Conservation (phyloP, 2,329 filamentous ascomycete genomes). For the Coniochaeta pulveracea region DNA sequence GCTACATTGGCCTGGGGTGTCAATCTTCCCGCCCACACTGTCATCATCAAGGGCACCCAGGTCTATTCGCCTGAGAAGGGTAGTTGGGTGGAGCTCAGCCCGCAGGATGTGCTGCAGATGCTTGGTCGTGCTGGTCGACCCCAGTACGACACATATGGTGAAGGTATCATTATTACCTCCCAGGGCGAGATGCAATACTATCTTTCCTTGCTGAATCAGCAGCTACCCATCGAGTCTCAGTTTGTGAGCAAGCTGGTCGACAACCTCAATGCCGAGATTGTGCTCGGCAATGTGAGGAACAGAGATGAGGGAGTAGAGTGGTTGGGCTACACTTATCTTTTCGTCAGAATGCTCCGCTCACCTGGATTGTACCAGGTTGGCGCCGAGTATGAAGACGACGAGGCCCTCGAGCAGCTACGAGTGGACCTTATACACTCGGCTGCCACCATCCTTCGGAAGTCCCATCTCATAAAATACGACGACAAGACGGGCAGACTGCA, state of each 20-base stretch:
- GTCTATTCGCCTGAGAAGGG: constrained; percentile 98
- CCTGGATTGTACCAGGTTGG: constrained; percentile 93
- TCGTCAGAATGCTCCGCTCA: constrained; percentile 92
- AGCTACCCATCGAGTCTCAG: constrained; percentile 94
- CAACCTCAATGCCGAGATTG: constrained; percentile 92
- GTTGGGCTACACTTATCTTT: constrained; percentile 96
- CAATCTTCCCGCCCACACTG: constrained; percentile 92
- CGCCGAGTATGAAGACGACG: constrained; percentile 88
- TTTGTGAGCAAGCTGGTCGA: constrained; percentile 87
- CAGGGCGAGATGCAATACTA: constrained; percentile 96
- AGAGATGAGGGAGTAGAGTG: constrained; percentile 97
- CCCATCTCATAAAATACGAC: constrained; percentile 87
- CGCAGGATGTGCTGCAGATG: constrained; percentile 97
- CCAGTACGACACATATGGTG: constrained; percentile 94
- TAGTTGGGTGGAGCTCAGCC: constrained; percentile 95
- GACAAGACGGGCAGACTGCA: constrained; percentile 84
- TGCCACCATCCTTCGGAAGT: constrained; percentile 74
- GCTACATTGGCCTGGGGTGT: constrained; percentile 99
- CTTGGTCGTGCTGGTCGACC: constrained; percentile 91
- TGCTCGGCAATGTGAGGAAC: constrained; percentile 82
- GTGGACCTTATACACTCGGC: constrained; percentile 97
- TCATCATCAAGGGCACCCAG: constrained; percentile 97
- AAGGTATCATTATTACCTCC: constrained; percentile 97
- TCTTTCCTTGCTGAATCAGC: constrained; percentile 89
- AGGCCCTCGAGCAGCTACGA: constrained; percentile 84